Percentiles rank a stretch among this genome's conserved stretches.
Evolutionary conservation across 495 filamentous ascomycete species (phyloP).

Genomic region (Penicillium salamii): DNA sequence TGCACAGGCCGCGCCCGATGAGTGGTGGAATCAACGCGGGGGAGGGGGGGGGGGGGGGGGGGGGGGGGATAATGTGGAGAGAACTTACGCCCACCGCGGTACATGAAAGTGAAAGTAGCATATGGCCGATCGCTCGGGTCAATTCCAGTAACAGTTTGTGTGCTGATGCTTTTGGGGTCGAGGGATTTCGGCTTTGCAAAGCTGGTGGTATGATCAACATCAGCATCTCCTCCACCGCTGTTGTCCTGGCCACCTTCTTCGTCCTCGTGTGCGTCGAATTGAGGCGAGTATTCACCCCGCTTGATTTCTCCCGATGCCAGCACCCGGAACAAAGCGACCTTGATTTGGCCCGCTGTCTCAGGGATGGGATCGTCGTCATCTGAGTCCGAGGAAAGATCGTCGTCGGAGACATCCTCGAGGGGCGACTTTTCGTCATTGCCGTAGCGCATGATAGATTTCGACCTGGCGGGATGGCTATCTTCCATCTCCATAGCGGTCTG

Average conservation of each 20-base stretch:
- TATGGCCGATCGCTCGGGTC: conserved; percentile 94
- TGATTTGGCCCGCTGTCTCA: conserved; percentile 96
- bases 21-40: too few species aligned
- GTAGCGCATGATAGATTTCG: conserved; percentile 70
- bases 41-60: too few species aligned
- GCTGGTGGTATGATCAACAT: conserved; percentile 96
- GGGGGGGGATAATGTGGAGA: not conserved
- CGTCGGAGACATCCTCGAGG: conserved; percentile 69
- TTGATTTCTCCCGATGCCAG: conserved; percentile 96
- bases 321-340: conserved; percentile 93
- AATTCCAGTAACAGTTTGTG: conserved; percentile 97
- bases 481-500: conserved; percentile 53
- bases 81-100: conserved; percentile 86
- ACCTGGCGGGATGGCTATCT: conserved; percentile 36
- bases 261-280: conserved; percentile 95
- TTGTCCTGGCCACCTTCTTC: conserved; percentile 61
- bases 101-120: conserved; percentile 96
- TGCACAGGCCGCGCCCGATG: too few species aligned
- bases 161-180: conserved; percentile 95
- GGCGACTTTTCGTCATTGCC: conserved; percentile 70
- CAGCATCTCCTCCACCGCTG: conserved; percentile 49
- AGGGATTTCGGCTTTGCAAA: conserved; percentile 97
- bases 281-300: conserved; percentile 93
- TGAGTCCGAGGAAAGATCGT: conserved; percentile 67
- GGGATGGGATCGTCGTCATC: conserved; percentile 82